Conservation (phyloP, 352 stramenopile genomes). For the Pythium pectinolyticum region DNA sequence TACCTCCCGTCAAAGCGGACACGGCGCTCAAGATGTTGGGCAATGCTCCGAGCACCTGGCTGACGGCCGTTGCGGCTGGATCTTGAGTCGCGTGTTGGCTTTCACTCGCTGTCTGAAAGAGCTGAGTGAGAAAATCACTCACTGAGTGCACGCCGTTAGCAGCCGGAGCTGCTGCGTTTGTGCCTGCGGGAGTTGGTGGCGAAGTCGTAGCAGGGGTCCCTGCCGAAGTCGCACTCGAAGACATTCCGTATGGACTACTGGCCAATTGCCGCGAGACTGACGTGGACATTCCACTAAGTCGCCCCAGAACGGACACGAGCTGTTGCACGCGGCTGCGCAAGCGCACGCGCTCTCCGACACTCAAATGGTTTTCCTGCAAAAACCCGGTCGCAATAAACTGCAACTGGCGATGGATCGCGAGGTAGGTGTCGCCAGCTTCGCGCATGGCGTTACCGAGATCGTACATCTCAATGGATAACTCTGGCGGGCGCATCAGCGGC, state of each 20-base stretch:
- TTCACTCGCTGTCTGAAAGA: neutral
- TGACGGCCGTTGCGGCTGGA: neutral
- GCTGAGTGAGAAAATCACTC: neutral
- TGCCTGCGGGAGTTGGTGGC: neutral
- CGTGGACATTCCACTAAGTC: constrained; percentile 13
- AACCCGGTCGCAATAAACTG: constrained; percentile 22
- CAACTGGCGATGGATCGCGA: constrained; percentile 27
- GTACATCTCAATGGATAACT: constrained; percentile 27
- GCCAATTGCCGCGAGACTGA: constrained; percentile 11
- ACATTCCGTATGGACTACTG: constrained; percentile 11
- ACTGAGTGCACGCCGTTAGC: neutral
- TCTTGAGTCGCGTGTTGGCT: neutral
- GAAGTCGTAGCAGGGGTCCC: neutral
- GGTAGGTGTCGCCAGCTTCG: constrained; percentile 26
- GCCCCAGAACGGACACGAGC: constrained; percentile 21
- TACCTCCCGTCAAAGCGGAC: neutral
- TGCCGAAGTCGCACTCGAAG: neutral
- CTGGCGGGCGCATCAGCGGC: constrained; percentile 9
- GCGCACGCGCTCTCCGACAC: constrained; percentile 2
- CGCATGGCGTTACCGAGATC: constrained; percentile 24
- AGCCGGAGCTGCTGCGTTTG: neutral
- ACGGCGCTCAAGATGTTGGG: neutral
- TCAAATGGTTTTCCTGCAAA: constrained; percentile 21
- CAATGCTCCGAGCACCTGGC: neutral
- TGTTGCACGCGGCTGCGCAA: constrained; percentile 20